A percentile compares a stretch with the other conserved stretches of the same genome.
phyloP scores from a whole-genome alignment of 345 rosid species.

The Populus nigra region DNA sequence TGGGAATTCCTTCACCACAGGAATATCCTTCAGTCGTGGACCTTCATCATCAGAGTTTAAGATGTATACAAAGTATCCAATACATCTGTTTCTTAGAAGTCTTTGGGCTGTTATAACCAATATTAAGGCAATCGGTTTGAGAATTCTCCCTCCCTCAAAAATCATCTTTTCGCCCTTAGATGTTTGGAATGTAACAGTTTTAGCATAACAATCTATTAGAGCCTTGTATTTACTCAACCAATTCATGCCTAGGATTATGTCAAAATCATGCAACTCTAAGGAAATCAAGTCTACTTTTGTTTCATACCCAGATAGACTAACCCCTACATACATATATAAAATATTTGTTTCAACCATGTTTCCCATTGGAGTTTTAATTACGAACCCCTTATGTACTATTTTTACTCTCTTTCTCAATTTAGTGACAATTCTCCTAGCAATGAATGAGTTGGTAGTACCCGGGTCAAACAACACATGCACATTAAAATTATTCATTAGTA shows the following conservation, averaged over 20 bases:
- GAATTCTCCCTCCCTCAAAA: not conserved
- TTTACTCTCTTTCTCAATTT: too few species aligned
- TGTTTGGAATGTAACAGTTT: not conserved
- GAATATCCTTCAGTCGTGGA: not conserved
- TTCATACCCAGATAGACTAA: not conserved
- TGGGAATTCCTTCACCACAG: not conserved
- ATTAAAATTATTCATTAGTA: too few species aligned
- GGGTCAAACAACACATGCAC: not conserved
- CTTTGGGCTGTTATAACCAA: too few species aligned
- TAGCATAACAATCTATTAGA: not conserved
- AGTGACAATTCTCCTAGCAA: not conserved
- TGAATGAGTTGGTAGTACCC: not conserved
- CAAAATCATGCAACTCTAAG: not conserved
- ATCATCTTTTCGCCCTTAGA: fast-evolving
- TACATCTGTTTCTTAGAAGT: too few species aligned
- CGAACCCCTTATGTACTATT: not conserved
- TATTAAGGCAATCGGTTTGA: not conserved
- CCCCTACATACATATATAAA: not conserved
- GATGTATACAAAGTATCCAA: too few species aligned
- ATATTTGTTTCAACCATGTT: not conserved
- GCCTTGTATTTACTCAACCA: too few species aligned
- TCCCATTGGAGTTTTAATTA: not conserved
- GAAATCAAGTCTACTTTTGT: not conserved
- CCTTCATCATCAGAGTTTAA: too few species aligned
- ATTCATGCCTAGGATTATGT: too few species aligned